Base-by-base conservation (phyloP, 441 rosid genomes). In the Arabidopsis hybrid region DNA sequence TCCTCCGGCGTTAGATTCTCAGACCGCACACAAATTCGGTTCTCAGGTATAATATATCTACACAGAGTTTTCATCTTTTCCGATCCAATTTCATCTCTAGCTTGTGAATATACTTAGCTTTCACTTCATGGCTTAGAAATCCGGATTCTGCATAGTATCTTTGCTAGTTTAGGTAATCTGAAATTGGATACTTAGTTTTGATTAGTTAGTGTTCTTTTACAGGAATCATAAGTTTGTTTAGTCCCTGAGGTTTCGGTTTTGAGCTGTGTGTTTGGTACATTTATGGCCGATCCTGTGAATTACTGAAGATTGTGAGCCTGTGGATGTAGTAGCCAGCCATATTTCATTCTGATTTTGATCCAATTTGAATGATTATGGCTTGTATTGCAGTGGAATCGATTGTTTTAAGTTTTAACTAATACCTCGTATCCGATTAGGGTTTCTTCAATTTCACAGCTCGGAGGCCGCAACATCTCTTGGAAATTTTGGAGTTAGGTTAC, bases 381-480 rank as follows among this genome's bases (percentile, higher is more conserved):
- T 61, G 12, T 42, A 3, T 62, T 26, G 51, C 67, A n/a, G 29
- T 62, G 17, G 38, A 26, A 43, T 26, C 6, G 7, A 42, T 39
- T 0, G 45, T 59, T 36, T 10, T 4, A 3, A n/a, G n/a, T n/a
- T 21, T 21, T 2, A 57, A 3, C 62, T 58, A 21, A 13, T 8
- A 10, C 18, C 4, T 47, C 6, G n/a, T 57, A 50, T 64, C 2
- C 18, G 11, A 7, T 68, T 68, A 95, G 97, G 99, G 99, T 3
- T 95, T 95, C 85, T 95, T 93, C 83, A 90, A 91, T 80, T 93
- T 95, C 69, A 91, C 99, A 26, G 79, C 96, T 0, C 73, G 99
- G 65, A 89, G 99, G 63, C 99, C 97, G 7, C 80, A 85, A 9
- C 98, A 93, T 71, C 85, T 95, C 63, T 82, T 93, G 77, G 82